Conservation (phyloP, 129 eudicot species). For the Tagetes erecta region DNA sequence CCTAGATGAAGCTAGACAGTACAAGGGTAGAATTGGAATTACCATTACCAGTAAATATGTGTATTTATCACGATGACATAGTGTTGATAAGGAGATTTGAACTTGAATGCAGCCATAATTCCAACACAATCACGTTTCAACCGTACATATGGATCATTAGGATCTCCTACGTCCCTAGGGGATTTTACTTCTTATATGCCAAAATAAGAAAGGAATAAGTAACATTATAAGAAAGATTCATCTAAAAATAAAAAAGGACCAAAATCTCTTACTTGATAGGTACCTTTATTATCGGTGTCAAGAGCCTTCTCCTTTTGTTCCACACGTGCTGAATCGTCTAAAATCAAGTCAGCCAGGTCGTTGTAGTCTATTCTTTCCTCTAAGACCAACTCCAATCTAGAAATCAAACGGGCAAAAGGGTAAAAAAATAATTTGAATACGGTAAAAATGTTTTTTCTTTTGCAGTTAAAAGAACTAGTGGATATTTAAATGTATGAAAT, state of each 20-base stretch:
- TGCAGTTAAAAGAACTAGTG: background rate
- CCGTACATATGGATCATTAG: conserved; percentile 79
- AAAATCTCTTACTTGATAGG: conserved; percentile 4
- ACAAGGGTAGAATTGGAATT: conserved; percentile 20
- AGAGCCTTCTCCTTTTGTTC: conserved; percentile 34
- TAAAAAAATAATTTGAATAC: conserved; percentile 1
- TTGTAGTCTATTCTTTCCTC: conserved; percentile 84
- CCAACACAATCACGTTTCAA: conserved; percentile 96
- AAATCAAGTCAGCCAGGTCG: conserved; percentile 65
- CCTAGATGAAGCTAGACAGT: background rate
- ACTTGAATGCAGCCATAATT: conserved; percentile 81
- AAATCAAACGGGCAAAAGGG: conserved; percentile 10
- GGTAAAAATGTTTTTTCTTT: background rate
- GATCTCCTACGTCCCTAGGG: conserved; percentile 56
- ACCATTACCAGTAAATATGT: conserved; percentile 72
- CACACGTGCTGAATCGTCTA: conserved; percentile 35
- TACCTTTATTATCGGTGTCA: conserved; percentile 28
- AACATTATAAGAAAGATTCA: background rate
- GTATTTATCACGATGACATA: conserved; percentile 81
- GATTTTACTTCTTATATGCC: conserved; percentile 37
- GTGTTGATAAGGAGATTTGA: conserved; percentile 58
- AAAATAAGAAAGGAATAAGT: background rate
- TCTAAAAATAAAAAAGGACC: background rate
- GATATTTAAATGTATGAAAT: background rate
- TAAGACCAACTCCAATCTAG: conserved; percentile 73